Base-by-base conservation (phyloP, 2,329 filamentous ascomycete genomes). In the Microascus cirrosus region DNA sequence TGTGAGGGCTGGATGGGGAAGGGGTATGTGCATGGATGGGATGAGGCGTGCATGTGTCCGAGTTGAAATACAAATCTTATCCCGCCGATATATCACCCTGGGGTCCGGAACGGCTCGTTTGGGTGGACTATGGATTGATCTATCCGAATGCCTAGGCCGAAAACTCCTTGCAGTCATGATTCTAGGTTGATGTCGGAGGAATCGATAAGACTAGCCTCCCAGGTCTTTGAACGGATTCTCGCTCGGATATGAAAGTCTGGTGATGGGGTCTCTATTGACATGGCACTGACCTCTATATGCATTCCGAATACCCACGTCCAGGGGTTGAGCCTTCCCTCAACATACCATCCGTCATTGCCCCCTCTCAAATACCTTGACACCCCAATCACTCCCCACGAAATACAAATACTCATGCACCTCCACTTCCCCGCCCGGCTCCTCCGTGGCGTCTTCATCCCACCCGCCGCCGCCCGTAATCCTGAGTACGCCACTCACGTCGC, bases 401-500 rank as follows among this genome's bases (percentile, higher is more conserved):
- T 95, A 96, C 68, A 96, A 66, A 66, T 88, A 80, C 72, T 96
- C 93, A 61, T 77, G 83, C 64, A 89, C 79, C 62, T 79, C 78
- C 1, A 56, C 62, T 32, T 66, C 65, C 11, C 62, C 59, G 56
- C 61, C 53, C 56, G n/a, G n/a, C 20, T 45, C 39, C 39, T 45
- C 39, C 15, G 15, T 18, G 7, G 39, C 18, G n/a, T 45, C 39
- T 18, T 45, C 39, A 18, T 56, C 55, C 28, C 32, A 51, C 24
- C 39, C 55, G 18, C 70, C 73, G 3, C 85, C 85, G 52, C 78
- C 77, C 20, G 87, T 92, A 55, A 94, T 77, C 63, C 91, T 81
- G 61, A 96, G 66, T 51, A 96, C 90, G 2, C 93, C 93, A 71
- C 89, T 95, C 35, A 97, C 89, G 71, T 96, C 93, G 68, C 81